These are phyloP conservation scores for Salix brachista DNA, from an alignment of 345 rosid genomes.

Conservation along the genomic window DNA sequence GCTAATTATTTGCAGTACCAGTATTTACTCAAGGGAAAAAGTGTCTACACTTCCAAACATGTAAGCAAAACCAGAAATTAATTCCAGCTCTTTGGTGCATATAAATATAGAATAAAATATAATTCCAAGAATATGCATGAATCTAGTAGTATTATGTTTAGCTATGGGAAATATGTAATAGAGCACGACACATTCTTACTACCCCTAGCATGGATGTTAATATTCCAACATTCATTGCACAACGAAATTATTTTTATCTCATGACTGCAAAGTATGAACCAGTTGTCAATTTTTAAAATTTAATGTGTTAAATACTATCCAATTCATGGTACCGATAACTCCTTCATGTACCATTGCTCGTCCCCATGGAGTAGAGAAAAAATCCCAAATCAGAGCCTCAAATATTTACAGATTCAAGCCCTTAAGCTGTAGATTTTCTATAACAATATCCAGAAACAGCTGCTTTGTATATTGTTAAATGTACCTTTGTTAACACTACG, in stretches of 20 bases:
- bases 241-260: not conserved
- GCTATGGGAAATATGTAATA: not conserved
- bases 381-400: not conserved
- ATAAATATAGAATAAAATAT: not conserved
- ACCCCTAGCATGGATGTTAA: not conserved
- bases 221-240: not conserved
- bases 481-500: conserved; percentile 94
- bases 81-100: not conserved
- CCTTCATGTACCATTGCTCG: not conserved
- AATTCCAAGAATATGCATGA: not conserved
- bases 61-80: not conserved
- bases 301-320: not conserved
- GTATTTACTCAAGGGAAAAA: not conserved
- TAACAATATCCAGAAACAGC: not conserved
- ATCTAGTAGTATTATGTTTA: not conserved
- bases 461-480: conserved; percentile 5
- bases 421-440: not conserved
- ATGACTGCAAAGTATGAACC: not conserved
- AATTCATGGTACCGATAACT: not conserved
- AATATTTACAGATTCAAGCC: not conserved
- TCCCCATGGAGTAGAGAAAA: not conserved
- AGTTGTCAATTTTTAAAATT: not conserved
- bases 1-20: not conserved
- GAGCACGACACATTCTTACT: not conserved
- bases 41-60: not conserved